Conservation (phyloP, 164 flowering plant species). For the Piper betle region DNA sequence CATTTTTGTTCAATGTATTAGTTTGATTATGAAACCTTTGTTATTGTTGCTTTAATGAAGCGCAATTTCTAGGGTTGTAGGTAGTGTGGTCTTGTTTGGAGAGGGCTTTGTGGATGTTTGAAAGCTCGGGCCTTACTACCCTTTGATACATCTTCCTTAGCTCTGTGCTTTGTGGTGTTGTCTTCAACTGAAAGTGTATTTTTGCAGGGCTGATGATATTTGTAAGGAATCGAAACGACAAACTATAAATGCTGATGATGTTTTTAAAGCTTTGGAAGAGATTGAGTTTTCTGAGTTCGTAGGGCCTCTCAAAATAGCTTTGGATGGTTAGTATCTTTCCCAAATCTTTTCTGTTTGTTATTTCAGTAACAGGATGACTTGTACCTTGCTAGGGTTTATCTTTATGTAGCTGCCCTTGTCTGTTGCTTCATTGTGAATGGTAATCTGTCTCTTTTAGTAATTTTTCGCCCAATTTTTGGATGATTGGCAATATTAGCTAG, state of each 20-base stretch:
- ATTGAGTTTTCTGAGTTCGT: constrained; percentile 76
- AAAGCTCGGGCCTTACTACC: too few species aligned
- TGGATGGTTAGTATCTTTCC: constrained; percentile 38
- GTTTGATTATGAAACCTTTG: too few species aligned
- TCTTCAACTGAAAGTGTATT: background rate
- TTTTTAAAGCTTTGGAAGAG: constrained; percentile 82
- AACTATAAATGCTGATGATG: constrained; percentile 81
- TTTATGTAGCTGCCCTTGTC: background rate
- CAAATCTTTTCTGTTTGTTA: background rate
- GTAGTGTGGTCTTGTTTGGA: too few species aligned
- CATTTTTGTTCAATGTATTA: too few species aligned
- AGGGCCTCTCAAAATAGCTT: constrained; percentile 59
- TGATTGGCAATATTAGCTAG: too few species aligned
- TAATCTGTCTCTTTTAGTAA: background rate
- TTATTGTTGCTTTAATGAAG: too few species aligned
- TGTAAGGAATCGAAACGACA: constrained; percentile 87
- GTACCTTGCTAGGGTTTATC: background rate
- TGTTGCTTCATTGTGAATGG: too few species aligned
- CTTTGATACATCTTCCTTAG: background rate
- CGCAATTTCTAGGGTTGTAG: too few species aligned
- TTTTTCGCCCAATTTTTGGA: background rate
- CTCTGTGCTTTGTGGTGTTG: background rate
- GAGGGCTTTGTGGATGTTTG: too few species aligned
- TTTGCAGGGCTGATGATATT: constrained; percentile 79
- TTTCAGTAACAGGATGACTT: background rate